Evolutionary conservation across 352 stramenopile genomes (phyloP), one percentile per base, ranked within the genome.

Genomic region (Globisporangium cederbergense): DNA sequence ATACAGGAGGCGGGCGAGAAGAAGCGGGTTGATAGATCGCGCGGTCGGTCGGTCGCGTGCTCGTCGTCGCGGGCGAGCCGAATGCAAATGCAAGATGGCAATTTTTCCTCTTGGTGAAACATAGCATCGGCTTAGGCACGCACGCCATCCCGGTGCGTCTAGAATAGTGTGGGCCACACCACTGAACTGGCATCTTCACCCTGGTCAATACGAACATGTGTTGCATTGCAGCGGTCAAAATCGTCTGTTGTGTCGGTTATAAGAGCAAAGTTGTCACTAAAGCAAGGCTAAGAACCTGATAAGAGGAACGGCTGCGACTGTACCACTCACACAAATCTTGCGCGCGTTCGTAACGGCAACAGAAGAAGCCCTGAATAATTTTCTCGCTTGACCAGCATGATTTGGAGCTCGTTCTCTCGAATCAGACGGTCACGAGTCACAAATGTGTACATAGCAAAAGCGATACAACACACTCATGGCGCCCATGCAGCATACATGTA

Each of bases 141-240:
- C 52, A 45, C 52, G 52, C 30, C 52, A 51, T 30, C 13, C 0
- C 30, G 28, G 13, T 11, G 36, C 11, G 1, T 42, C 9, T 11
- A 38, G 42, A 62, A 30, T 62, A 53, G 56, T 3, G 56, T 62
- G 56, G 56, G 18, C 40, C 56, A 62, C 56, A 16, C 10, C 42
- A 51, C 42, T 28, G 43, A 62, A 62, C 57, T 54, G 57, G 57
- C 40, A 54, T 43, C 57, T 45, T 40, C 18, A 40, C n/a, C 57
- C 57, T 53, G n/a, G 1, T 1, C 6, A 62, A 62, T 43, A 62
- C 56, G 56, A 54, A 54, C 56, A 16, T 42, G 2, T 20, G 42
- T 3, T 3, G 16, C 16, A n/a, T 7, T 1, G 13, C 4, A 0
- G 18, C 4, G 2, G 25, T 34, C 18, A 54, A 30, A 18, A 34